A percentile compares a stretch with the other conserved stretches of the same genome.
These are phyloP conservation scores for Epichloe hybrida DNA, from an alignment of 2,329 filamentous ascomycete species.

Conservation along the genomic window DNA sequence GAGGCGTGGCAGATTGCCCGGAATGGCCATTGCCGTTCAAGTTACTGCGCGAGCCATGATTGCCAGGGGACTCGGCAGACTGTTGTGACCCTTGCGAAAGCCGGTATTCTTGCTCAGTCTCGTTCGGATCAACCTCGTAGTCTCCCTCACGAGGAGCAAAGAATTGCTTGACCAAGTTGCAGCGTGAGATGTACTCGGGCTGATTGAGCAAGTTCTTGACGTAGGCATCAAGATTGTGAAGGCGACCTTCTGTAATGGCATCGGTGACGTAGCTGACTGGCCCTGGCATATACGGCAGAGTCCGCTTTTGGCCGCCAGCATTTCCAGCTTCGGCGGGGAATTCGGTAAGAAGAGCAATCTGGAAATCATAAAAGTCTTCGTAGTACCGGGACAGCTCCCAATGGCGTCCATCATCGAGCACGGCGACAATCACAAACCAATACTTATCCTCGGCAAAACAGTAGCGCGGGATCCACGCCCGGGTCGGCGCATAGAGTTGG, in stretches of 20 bases:
- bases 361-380: slow-evolving; percentile 97
- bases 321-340: slow-evolving; percentile 92
- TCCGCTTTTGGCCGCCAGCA: slow-evolving; percentile 62
- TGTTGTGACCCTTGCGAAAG: slow-evolving; percentile 57
- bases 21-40: slow-evolving; percentile 43
- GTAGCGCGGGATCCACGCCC: slow-evolving; percentile 79
- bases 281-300: slow-evolving; percentile 92
- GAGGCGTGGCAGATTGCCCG: slow-evolving; percentile 37
- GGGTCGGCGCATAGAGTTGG: slow-evolving; percentile 60
- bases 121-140: slow-evolving; percentile 74
- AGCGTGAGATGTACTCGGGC: slow-evolving; percentile 71
- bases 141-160: slow-evolving; percentile 84
- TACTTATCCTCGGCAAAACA: slow-evolving; percentile 97
- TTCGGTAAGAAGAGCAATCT: slow-evolving; percentile 83
- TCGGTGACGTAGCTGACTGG: slow-evolving; percentile 98
- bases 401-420: slow-evolving; percentile 76
- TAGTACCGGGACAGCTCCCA: slow-evolving; percentile 95
- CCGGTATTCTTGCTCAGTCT: slow-evolving; percentile 64
- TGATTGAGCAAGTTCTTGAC: slow-evolving; percentile 82
- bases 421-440: slow-evolving; percentile 92
- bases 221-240: slow-evolving; percentile 88
- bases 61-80: slow-evolving; percentile 50
- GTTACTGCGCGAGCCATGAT: slow-evolving; percentile 48
- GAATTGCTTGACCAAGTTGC: slow-evolving; percentile 74
- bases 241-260: slow-evolving; percentile 82